Conservation (phyloP, 179 eudicot species). For the Beta corolliflora region DNA sequence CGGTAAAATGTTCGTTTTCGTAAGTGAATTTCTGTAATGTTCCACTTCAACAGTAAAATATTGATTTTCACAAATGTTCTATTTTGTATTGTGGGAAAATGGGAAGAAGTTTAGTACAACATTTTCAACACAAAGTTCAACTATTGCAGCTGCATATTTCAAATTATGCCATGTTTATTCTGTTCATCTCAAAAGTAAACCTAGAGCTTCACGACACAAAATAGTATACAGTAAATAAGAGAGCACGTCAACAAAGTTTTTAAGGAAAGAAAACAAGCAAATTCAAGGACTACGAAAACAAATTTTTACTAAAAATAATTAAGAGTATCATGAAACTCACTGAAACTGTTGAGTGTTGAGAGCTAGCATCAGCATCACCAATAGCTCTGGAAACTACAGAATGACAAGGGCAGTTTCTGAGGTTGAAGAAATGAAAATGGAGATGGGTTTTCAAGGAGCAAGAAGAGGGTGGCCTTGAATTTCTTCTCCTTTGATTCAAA, state of each 20-base stretch:
- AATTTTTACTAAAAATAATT: too few relatives aligned
- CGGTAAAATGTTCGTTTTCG: too few relatives aligned
- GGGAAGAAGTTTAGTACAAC: too few relatives aligned
- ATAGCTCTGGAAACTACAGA: constrained; percentile 33
- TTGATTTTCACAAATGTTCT: too few relatives aligned
- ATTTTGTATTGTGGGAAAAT: too few relatives aligned
- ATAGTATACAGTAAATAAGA: neutral
- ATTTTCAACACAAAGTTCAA: too few relatives aligned
- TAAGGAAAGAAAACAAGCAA: neutral
- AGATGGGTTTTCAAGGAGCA: neutral
- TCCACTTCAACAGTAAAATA: too few relatives aligned
- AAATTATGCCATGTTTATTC: neutral
- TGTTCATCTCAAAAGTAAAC: neutral
- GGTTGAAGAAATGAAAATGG: constrained; percentile 21
- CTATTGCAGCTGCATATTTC: neutral
- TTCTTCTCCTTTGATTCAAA: constrained; percentile 21
- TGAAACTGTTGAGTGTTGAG: constrained; percentile 43
- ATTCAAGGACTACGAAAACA: too few relatives aligned
- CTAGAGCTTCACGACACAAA: neutral
- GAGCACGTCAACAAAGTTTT: neutral
- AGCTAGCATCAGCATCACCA: constrained; percentile 37
- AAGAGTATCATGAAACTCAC: constrained; percentile 29
- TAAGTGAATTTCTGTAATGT: too few relatives aligned
- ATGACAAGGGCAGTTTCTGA: constrained; percentile 13
- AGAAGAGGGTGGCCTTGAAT: neutral